Conservation (phyloP, 2,329 filamentous ascomycete genomes). For the Fusarium sp. region DNA sequence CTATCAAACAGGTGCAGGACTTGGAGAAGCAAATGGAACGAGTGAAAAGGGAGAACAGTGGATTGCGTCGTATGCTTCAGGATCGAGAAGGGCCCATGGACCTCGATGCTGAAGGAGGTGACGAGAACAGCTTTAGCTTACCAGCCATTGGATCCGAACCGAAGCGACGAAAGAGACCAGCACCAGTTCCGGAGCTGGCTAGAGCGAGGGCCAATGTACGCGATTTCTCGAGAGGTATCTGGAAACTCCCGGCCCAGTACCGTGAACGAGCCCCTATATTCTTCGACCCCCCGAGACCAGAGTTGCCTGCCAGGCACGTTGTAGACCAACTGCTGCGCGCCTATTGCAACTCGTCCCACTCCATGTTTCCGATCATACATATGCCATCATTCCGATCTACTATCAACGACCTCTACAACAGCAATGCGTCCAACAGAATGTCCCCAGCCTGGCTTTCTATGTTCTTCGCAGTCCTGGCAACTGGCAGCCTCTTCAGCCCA, state of each 20-base stretch:
- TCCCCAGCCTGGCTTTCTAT: conserved; percentile 78
- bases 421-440: conserved; percentile 60
- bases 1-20: conserved; percentile 98
- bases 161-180: conserved; percentile 67
- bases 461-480: conserved; percentile 84
- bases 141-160: conserved; percentile 73
- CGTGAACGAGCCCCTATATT: conserved; percentile 59
- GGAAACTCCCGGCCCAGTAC: conserved; percentile 77
- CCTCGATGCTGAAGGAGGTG: conserved; percentile 55
- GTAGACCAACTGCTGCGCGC: conserved; percentile 77
- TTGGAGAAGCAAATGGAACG: conserved; percentile 89
- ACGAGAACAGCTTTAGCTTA: conserved; percentile 63
- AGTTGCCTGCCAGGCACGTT: conserved; percentile 73
- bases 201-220: conserved; percentile 76
- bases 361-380: conserved; percentile 84
- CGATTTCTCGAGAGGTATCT: conserved; percentile 77
- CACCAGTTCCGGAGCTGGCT: conserved; percentile 72
- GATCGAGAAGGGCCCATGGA: conserved; percentile 60
- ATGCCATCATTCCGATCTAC: conserved; percentile 83
- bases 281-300: conserved; percentile 64
- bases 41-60: conserved; percentile 80
- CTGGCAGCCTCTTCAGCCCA: conserved; percentile 77
- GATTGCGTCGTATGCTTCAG: conserved; percentile 71
- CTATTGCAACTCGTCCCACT: conserved; percentile 80
- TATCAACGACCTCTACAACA: conserved; percentile 79